phyloP scores from a whole-genome alignment of 352 stramenopile species.

The Phytophthora crassamura region DNA sequence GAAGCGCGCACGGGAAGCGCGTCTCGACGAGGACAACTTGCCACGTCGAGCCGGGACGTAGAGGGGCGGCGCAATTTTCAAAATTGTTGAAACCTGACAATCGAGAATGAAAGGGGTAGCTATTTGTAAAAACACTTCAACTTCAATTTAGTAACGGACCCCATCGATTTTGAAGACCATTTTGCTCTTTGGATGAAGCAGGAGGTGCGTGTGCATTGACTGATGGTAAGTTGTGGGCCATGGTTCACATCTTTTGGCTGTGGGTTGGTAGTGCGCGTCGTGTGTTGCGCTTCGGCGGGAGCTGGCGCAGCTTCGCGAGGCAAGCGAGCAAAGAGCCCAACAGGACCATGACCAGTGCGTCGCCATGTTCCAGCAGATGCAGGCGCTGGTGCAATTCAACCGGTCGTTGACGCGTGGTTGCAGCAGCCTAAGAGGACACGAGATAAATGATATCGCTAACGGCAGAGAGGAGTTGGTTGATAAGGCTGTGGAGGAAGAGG shows the following conservation, averaged over 20 bases:
- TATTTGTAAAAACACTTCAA: too few relatives aligned
- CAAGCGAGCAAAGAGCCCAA: slow-evolving; percentile 31
- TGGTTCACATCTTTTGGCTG: background rate
- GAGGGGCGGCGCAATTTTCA: too few relatives aligned
- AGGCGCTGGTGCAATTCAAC: slow-evolving; percentile 52
- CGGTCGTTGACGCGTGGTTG: slow-evolving; percentile 14
- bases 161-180: too few relatives aligned
- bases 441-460: background rate
- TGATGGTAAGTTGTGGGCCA: background rate
- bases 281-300: slow-evolving; percentile 28
- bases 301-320: slow-evolving; percentile 18
- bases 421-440: background rate
- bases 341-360: slow-evolving; percentile 47
- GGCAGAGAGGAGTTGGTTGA: background rate
- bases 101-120: too few relatives aligned
- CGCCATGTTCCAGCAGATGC: slow-evolving; percentile 54
- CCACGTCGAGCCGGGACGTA: background rate
- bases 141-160: too few relatives aligned
- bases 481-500: background rate
- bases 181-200: background rate
- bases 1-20: background rate
- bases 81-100: too few relatives aligned
- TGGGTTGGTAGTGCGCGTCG: slow-evolving; percentile 19
- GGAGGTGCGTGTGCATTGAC: too few relatives aligned
- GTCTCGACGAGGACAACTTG: background rate